phyloP scores from a whole-genome alignment of 352 stramenopile species.

The Pythium rhizo-oryzae region DNA sequence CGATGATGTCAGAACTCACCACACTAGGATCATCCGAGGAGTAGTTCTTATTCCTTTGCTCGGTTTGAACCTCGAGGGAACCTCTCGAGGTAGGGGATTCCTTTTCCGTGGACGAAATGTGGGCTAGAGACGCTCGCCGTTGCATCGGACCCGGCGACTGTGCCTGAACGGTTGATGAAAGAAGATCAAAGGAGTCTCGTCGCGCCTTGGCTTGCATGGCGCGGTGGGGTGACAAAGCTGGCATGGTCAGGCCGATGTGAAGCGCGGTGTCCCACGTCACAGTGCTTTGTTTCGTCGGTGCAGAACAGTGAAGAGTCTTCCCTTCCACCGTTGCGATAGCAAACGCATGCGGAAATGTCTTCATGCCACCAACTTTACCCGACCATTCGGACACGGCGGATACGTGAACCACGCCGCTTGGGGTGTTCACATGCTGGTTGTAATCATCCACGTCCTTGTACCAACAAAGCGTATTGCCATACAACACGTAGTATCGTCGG shows the following conservation, averaged over 20 bases:
- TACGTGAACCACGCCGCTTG: conserved; percentile 69
- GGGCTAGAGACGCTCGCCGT: conserved; percentile 17
- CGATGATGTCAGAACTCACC: conserved; percentile 12
- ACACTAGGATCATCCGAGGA: neutral
- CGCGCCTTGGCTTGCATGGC: conserved; percentile 59
- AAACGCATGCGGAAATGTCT: conserved; percentile 61
- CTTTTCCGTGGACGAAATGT: conserved; percentile 11
- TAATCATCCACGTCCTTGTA: conserved; percentile 75
- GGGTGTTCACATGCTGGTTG: conserved; percentile 42
- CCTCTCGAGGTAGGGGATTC: neutral
- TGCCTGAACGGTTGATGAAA: conserved; percentile 11
- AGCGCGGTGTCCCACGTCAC: conserved; percentile 73
- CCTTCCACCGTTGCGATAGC: conserved; percentile 66
- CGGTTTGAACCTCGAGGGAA: neutral
- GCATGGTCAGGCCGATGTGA: conserved; percentile 78
- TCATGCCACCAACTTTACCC: conserved; percentile 55
- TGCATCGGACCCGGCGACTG: conserved; percentile 4
- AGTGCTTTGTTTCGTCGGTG: conserved; percentile 60
- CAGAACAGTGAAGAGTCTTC: conserved; percentile 65
- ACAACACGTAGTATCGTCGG: conserved; percentile 78
- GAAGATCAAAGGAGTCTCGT: conserved; percentile 76
- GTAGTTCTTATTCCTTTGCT: neutral
- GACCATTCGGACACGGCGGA: conserved; percentile 63
- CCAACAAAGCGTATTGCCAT: conserved; percentile 80
- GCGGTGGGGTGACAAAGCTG: conserved; percentile 70